Evolutionary conservation across 2,329 filamentous ascomycete species (phyloP).

Genomic region (Fusarium pseudonygamai): DNA sequence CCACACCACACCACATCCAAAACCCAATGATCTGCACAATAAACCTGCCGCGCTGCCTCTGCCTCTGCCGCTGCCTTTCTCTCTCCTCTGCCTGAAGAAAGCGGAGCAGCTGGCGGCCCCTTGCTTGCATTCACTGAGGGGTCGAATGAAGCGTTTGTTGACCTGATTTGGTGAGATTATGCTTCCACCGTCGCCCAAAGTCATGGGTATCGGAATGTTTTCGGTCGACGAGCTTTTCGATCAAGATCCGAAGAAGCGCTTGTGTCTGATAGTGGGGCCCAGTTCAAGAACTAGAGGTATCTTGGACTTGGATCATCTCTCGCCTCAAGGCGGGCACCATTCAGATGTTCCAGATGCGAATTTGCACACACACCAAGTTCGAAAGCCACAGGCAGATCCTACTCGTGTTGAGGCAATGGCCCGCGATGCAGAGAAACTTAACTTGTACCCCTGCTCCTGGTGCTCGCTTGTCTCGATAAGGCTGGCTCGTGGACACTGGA

Average conservation of each 20-base stretch:
- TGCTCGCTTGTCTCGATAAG: slow-evolving; percentile 27
- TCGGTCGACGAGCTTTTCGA: slow-evolving; percentile 33
- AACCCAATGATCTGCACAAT: slow-evolving; percentile 16
- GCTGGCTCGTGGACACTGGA: slow-evolving; percentile 14
- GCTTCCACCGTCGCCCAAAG: slow-evolving; percentile 4
- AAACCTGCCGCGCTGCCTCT: neutral
- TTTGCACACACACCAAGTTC: slow-evolving; percentile 31
- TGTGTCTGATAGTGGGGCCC: slow-evolving; percentile 38
- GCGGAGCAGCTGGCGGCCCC: slow-evolving; percentile 27
- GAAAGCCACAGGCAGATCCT: slow-evolving; percentile 37
- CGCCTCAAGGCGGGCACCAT: slow-evolving; percentile 42
- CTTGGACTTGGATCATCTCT: slow-evolving; percentile 14
- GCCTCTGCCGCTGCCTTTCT: neutral
- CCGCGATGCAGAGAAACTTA: slow-evolving; percentile 26
- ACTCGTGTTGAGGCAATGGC: slow-evolving; percentile 36
- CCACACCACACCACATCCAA: neutral
- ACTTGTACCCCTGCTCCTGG: slow-evolving; percentile 8
- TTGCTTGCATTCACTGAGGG: slow-evolving; percentile 30
- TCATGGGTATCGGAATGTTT: slow-evolving; percentile 39
- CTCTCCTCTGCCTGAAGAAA: neutral
- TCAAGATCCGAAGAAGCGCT: slow-evolving; percentile 43
- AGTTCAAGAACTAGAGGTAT: slow-evolving; percentile 11
- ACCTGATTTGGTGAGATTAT: slow-evolving; percentile 23
- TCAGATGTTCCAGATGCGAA: slow-evolving; percentile 39
- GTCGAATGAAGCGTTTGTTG: slow-evolving; percentile 30